Base-by-base conservation (phyloP, 495 filamentous ascomycete species). In the Staphylotrichum tortipilum region DNA sequence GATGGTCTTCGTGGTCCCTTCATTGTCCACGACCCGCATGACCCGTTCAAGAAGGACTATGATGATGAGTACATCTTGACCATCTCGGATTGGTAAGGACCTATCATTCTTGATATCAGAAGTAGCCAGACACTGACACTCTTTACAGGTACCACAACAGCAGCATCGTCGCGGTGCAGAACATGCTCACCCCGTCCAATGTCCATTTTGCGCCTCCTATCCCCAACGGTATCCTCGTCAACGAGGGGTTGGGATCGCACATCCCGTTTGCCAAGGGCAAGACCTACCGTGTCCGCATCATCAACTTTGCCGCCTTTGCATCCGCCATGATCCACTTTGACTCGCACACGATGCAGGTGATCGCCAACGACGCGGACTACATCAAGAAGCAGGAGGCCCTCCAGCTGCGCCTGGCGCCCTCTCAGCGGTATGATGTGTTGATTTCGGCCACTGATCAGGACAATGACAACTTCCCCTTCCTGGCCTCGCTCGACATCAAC, bases 1-100 rank as follows among this genome's bases (percentile, higher is more conserved):
- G 88, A 92, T 61, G 87, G 87, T 15, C 72, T 86, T 39, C 81
- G 84, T 14, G 84, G 84, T 3, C 75, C 85, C 0, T 58, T 92
- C 29, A 80, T 91, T 39, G 74, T 92, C 26, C 76, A 86, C 46
- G 85, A 90, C 53, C 75, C 77, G 2, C 60, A 77, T 4, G 72
- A 79, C 12, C 85, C 84, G 0, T 85, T 78, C 58, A 50, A 68
- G 23, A 70, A 75, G 47, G 63, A 78, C 42, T 90, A 86, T 52
- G 81, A 86, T 26, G 79, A 82, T 50, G 86, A 90, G 59, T 59
- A 82, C 21, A 55, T 75, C 39, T 26, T 75, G 39, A 62, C 60
- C 30, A 48, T 88, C 23, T 80, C 78, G 12, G 86, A 89, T 52
- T 89, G 72, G 72, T 72, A 63, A 59, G 57, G 72, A 77, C 36